phyloP scores from a whole-genome alignment of 345 rosid genomes.

The Euphorbia peplus region DNA sequence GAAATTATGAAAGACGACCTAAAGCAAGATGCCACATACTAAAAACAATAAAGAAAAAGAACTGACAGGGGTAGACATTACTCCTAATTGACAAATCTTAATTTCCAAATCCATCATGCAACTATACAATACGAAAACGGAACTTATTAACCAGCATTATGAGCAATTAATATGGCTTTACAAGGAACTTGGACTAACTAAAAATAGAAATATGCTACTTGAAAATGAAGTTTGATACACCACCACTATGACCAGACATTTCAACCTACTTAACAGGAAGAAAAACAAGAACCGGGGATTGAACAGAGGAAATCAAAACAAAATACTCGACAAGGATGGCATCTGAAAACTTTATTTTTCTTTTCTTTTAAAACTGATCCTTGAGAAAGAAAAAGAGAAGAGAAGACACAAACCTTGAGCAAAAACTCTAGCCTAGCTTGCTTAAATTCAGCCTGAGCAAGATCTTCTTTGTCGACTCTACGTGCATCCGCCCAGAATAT shows the following conservation, averaged over 20 bases:
- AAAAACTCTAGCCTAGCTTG: slow-evolving; percentile 68
- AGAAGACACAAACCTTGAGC: slow-evolving; percentile 52
- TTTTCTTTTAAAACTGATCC: background rate
- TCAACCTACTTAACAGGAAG: background rate
- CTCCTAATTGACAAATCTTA: background rate
- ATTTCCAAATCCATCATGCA: background rate
- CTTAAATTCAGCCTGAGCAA: slow-evolving; percentile 71
- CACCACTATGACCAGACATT: background rate
- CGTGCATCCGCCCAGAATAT: slow-evolving; percentile 87
- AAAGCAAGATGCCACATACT: too few species aligned
- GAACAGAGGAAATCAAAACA: background rate
- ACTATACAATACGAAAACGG: background rate
- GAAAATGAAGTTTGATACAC: background rate
- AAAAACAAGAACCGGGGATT: background rate
- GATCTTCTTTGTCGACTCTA: too few species aligned
- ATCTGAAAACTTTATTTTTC: too few species aligned
- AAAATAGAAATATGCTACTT: background rate
- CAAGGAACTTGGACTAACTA: background rate
- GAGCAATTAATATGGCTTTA: background rate
- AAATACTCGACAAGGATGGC: too few species aligned
- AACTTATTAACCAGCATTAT: background rate
- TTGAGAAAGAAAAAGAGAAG: background rate
- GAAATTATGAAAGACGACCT: too few species aligned
- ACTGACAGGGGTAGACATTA: background rate
- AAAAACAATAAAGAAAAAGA: too few species aligned